Evolutionary conservation across 2,329 filamentous ascomycete genomes (phyloP), one percentile per base, ranked within the genome.

Genomic region (Fusarium ramigenum): DNA sequence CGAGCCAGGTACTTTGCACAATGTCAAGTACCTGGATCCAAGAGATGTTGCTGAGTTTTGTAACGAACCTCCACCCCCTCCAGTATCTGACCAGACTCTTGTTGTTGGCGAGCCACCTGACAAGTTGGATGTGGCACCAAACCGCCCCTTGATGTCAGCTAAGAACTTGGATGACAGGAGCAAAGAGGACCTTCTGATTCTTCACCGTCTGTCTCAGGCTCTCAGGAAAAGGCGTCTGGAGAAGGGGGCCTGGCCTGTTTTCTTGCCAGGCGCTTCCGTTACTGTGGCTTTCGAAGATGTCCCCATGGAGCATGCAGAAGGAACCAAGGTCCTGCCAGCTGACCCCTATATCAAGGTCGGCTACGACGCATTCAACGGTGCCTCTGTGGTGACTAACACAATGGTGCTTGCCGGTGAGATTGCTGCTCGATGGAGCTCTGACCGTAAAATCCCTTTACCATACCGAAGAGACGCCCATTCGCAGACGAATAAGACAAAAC

Each of bases 391-490:
- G 16, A 73, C 80, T 54, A 83, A 80, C 52, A 78, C 80, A 43
- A 93, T 93, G 91, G 84, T 88, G 42, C 83, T 92, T 8, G 90
- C 89, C 18, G 89, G 89, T 60, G 86, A 91, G 75, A 82, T 91
- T 32, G 89, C 88, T 42, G 90, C 90, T 25, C 83, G 83, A 36
- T 93, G 89, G 89, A 91, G 89, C 76, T 77, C 84, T 52, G 84
- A 86, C 28, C 87, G 90, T 56, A 82, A 83, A 25, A 87, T 93
- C 58, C 87, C 90, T 40, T 84, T 90, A 34, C 89, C 90, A 12
- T 93, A 88, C 80, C 88, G 87, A 63, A 83, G 84, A 37, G 86
- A 89, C 73, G 80, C 83, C 25, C 84, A 83, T 46, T 84, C 70
- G 56, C 78, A 61, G 74, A 78, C 67, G 80, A 87, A 80, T 70